These are phyloP conservation scores for Hemileccinum rubropunctum DNA, from an alignment of 768 basidiomycete species.

Conservation along the genomic window DNA sequence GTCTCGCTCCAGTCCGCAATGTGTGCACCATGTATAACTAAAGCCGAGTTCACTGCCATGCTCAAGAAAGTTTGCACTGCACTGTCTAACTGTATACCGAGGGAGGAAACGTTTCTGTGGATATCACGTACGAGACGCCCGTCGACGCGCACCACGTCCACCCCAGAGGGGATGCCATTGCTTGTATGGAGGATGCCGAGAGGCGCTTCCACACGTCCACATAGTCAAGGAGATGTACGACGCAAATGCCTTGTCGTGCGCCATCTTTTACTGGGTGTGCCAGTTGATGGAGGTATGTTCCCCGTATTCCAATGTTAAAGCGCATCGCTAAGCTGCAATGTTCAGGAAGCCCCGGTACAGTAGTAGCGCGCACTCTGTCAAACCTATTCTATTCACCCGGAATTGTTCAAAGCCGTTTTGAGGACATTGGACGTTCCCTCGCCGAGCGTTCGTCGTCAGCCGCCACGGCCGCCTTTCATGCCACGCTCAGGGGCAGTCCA, in stretches of 20 bases:
- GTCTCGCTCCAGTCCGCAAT: constrained; percentile 28
- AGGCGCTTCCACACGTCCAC: constrained; percentile 10
- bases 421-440: constrained; percentile 20
- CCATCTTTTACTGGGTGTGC: constrained; percentile 48
- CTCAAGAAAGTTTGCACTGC: constrained; percentile 23
- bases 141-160: constrained; percentile 25
- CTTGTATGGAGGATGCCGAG: constrained; percentile 38
- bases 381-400: constrained; percentile 12
- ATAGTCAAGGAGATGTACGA: constrained; percentile 22
- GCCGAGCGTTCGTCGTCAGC: neutral
- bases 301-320: neutral
- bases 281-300: constrained; percentile 35
- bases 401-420: constrained; percentile 19
- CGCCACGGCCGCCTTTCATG: constrained; percentile 17
- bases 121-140: constrained; percentile 33
- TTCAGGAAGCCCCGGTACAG: constrained; percentile 23
- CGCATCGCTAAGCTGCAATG: neutral
- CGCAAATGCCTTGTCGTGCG: constrained; percentile 29
- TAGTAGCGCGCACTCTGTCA: constrained; percentile 19
- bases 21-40: constrained; percentile 22
- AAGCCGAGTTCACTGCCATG: constrained; percentile 19
- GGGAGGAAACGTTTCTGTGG: neutral
- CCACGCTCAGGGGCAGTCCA: constrained; percentile 11
- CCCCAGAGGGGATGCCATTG: constrained; percentile 16
- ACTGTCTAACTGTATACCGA: constrained; percentile 11